Conservation (phyloP, 2,329 filamentous ascomycete species). For the Paraphoma chrysanthemicola region DNA sequence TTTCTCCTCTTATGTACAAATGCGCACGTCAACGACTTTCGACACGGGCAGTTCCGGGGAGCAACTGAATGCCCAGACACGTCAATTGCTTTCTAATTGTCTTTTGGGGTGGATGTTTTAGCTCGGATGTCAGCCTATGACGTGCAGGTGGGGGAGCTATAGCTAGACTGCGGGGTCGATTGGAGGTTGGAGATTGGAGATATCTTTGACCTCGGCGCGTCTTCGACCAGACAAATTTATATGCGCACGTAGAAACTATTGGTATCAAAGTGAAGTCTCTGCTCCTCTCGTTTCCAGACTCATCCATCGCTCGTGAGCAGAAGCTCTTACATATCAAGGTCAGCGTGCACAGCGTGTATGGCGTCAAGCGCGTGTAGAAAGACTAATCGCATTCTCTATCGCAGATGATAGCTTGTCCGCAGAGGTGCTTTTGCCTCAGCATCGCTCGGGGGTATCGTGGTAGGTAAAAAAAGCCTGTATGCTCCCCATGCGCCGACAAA, state of each 20-base stretch:
- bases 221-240: neutral
- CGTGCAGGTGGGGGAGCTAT: slow-evolving; percentile 12
- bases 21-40: slow-evolving; percentile 5
- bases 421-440: neutral
- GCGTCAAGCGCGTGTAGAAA: slow-evolving; percentile 28
- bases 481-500: neutral
- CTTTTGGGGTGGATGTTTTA: neutral
- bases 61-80: neutral
- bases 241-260: too few species aligned
- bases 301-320: too few species aligned
- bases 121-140: slow-evolving; percentile 7
- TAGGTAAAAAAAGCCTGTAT: neutral
- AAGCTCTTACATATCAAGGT: neutral
- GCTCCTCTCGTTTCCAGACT: too few species aligned
- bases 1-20: slow-evolving; percentile 1
- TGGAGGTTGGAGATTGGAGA: neutral
- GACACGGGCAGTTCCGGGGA: slow-evolving; percentile 1
- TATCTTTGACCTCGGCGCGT: neutral
- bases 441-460: neutral
- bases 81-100: slow-evolving; percentile 14
- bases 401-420: neutral
- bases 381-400: neutral
- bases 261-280: too few species aligned
- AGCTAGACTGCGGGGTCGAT: slow-evolving; percentile 12
- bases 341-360: slow-evolving; percentile 20